Evolutionary conservation across 495 filamentous ascomycete species (phyloP), one percentile per base, ranked within the genome.

Genomic region (Baudoinia panamericana): DNA sequence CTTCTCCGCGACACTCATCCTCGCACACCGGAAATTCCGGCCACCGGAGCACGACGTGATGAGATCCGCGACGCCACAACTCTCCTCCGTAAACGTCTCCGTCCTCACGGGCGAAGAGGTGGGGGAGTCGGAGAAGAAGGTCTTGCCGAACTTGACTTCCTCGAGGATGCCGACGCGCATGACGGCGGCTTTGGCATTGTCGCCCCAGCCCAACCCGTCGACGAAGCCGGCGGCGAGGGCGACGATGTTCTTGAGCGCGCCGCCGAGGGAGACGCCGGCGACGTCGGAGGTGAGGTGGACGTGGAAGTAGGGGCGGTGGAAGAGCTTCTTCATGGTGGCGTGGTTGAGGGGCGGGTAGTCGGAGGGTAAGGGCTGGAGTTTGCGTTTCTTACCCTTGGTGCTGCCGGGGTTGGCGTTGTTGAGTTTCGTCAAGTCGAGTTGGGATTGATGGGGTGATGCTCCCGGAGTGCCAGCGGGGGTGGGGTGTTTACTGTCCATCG

Each of bases 261-360:
- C 92, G 21, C 85, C 81, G 39, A 99, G 81, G 10, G 90, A 94
- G 8, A 94, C 87, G 46, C 92, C 92, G 4, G 86, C 92, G 5
- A 96, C 88, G 52, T 99, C 92, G 22, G 70, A 79, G 12, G 93
- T 80, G 55, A 96, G 78, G 30, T 80, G 76, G 10, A 95, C 87
- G 59, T 95, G 88, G 72, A 99, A 96, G 65, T 99, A 99, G 0
- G 86, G 86, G 27, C 92, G 78, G 64, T 93, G 81, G 73, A 99
- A 96, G 21, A 99, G 79, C 16, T 72, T 71, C 56, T 80, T 78
- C 51, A 93, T 67, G 30, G 80, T 69, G 13, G 63, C 64, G 55
- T 96, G 92, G 58, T 84, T 80, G 3, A 96, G 67, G 0, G 83
- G 72, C 5, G 83, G 84, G 55, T 88, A 88, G 9, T 84, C 82